Evolutionary conservation across 1,139 yeast species (phyloP).

Genomic region (Sugiyamaella sp.): DNA sequence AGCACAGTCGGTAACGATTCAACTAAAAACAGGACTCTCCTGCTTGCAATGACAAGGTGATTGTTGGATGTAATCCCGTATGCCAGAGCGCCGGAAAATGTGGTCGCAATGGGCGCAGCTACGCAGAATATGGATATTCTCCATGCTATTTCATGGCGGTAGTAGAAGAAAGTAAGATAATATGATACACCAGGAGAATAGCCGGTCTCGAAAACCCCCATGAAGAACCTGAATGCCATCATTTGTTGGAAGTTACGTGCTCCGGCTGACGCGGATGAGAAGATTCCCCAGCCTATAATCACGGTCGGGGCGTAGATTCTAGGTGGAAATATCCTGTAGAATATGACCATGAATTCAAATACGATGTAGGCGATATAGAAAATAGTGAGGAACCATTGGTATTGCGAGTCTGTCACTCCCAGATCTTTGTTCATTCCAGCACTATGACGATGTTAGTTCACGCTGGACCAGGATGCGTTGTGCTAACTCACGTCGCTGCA

Average conservation of each 20-base stretch:
- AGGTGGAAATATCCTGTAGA: constrained; percentile 30
- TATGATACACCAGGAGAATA: constrained; percentile 38
- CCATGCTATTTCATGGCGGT: constrained; percentile 41
- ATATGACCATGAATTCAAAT: constrained; percentile 29
- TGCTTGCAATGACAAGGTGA: constrained; percentile 30
- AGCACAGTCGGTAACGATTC: constrained; percentile 44
- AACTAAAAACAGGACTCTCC: constrained; percentile 45
- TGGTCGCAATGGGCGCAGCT: constrained; percentile 32
- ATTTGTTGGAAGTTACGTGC: constrained; percentile 27
- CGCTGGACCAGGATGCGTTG: neutral
- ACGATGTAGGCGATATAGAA: constrained; percentile 39
- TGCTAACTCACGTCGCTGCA: constrained; percentile 46
- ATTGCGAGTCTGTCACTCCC: constrained; percentile 49
- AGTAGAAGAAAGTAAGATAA: constrained; percentile 35
- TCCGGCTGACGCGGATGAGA: constrained; percentile 29
- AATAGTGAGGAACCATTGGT: constrained; percentile 36
- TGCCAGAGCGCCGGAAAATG: constrained; percentile 36
- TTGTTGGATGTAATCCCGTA: constrained; percentile 42
- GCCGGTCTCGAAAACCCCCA: constrained; percentile 36
- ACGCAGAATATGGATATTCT: constrained; percentile 58
- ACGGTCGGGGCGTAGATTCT: constrained; percentile 30
- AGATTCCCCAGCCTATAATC: constrained; percentile 33
- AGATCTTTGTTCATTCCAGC: constrained; percentile 54
- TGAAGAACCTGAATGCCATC: constrained; percentile 30
- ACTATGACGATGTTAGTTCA: neutral